Base-by-base conservation (phyloP, 805 yeast species). In the Cyberlindnera saturnus region DNA sequence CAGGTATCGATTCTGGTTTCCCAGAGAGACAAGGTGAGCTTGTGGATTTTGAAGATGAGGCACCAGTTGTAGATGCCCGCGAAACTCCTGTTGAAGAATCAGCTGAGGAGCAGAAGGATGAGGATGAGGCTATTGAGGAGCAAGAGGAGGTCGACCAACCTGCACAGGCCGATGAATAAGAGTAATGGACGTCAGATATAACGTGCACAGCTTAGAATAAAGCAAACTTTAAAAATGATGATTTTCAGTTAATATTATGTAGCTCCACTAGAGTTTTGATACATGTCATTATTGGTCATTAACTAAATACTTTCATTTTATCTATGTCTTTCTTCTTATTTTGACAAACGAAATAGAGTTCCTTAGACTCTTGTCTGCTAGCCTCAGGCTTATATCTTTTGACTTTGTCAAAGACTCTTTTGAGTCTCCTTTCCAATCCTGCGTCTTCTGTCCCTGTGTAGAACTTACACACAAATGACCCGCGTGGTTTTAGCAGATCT, bases 391-490 rank as follows among this genome's bases (percentile, higher is more conserved):
- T 93, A 54, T 74, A 79, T 42, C 86, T 69, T 40, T 65, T 61
- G 0, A 89, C 96, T 39, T 66, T 72, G 3, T 66, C 63, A 62
- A 93, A 93, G 15, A 77, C 77, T 38, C 62, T 64, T 29, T 67
- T 64, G 47, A 91, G 64, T 52, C 86, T 67, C 15, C 63, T 56
- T 51, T 85, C 85, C n/a, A 91, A 67, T 5, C 71, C 58, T 13
- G 55, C 57, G 55, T 89, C 97, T 52, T 88, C 96, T 33, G 74
- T 69, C 0, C 99, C 99, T 0, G 90, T 76, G 61, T 77, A 90
- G 53, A 81, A 83, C 63, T 93, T 93, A 69, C 95, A 84, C 13
- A 88, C 82, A 56, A 87, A 76, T 10, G 67, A 56, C 1, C 99
- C 99, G 23, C 77, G 76, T 5, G 80, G 77, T 47, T 70, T 78